A percentile compares a stretch with the other conserved stretches of the same genome.
Evolutionary conservation across 495 filamentous ascomycete genomes (phyloP).

Genomic region (Echria macrotheca): DNA sequence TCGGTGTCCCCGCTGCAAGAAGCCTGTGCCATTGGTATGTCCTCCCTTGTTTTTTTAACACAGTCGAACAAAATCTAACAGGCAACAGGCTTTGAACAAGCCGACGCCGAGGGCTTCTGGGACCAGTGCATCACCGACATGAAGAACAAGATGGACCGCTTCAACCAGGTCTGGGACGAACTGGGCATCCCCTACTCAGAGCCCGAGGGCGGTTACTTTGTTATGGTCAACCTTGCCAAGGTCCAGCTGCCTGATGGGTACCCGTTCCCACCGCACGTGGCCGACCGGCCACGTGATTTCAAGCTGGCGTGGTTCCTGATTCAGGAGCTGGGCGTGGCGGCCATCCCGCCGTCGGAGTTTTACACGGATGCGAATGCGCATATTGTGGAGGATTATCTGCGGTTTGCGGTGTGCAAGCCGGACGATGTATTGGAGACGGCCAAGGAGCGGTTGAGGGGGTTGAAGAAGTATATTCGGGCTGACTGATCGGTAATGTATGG

Average conservation of each 20-base stretch:
- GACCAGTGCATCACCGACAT: slow-evolving; percentile 76
- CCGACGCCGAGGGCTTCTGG: slow-evolving; percentile 84
- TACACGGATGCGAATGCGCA: slow-evolving; percentile 78
- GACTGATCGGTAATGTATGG: too few relatives aligned
- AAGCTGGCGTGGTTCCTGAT: slow-evolving; percentile 94
- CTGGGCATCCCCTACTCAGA: slow-evolving; percentile 85
- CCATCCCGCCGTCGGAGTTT: slow-evolving; percentile 95
- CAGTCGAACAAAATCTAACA: too few relatives aligned
- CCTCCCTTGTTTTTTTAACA: too few relatives aligned
- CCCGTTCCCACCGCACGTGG: slow-evolving; percentile 82
- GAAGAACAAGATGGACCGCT: slow-evolving; percentile 79
- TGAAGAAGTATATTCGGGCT: slow-evolving; percentile 75
- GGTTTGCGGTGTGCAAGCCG: slow-evolving; percentile 96
- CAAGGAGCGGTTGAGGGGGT: slow-evolving; percentile 77
- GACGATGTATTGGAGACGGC: slow-evolving; percentile 84
- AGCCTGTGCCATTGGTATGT: slow-evolving; percentile 91
- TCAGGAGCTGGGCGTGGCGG: slow-evolving; percentile 89
- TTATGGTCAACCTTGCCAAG: slow-evolving; percentile 83
- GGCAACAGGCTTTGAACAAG: slow-evolving; percentile 90
- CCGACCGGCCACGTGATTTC: slow-evolving; percentile 81
- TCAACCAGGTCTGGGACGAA: slow-evolving; percentile 85
- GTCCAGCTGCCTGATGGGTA: slow-evolving; percentile 78
- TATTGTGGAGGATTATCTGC: slow-evolving; percentile 84
- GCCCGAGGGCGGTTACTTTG: slow-evolving; percentile 95
- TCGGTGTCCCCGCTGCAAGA: slow-evolving; percentile 92